These are phyloP conservation scores for Cercospora zeae-maydis DNA, from an alignment of 2,329 filamentous ascomycete genomes.

Conservation along the genomic window DNA sequence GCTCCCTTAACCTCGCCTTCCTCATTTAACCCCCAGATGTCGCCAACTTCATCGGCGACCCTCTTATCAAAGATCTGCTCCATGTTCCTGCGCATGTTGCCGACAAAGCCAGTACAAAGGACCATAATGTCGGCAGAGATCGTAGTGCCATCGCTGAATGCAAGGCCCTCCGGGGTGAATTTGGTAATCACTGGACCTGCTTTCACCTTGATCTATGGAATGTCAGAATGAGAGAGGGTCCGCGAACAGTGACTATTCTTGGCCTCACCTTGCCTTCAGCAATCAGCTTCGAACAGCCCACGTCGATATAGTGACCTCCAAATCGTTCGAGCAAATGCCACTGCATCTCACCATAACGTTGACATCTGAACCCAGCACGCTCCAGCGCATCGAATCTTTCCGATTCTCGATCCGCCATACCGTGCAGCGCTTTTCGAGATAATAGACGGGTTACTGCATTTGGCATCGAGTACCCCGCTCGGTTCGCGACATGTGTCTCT, in stretches of 20 bases:
- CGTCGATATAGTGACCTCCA: constrained; percentile 49
- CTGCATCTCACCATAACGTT: constrained; percentile 38
- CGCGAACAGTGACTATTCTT: constrained; percentile 43
- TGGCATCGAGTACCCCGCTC: constrained; percentile 25
- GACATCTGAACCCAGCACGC: constrained; percentile 40
- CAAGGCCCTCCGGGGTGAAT: constrained; percentile 32
- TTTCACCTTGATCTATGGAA: constrained; percentile 27
- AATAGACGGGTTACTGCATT: constrained; percentile 30
- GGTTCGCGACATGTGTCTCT: constrained; percentile 18
- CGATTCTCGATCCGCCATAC: constrained; percentile 35
- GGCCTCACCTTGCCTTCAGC: constrained; percentile 33
- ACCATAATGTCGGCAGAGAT: constrained; percentile 46
- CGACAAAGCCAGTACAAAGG: constrained; percentile 46
- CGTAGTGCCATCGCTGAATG: constrained; percentile 42
- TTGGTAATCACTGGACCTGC: not conserved
- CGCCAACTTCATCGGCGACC: constrained; percentile 38
- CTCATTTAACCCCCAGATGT: constrained; percentile 46
- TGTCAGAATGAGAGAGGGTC: constrained; percentile 34
- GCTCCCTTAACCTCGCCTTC: constrained; percentile 48
- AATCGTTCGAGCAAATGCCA: constrained; percentile 40
- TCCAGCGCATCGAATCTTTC: constrained; percentile 41
- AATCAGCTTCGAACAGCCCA: constrained; percentile 43
- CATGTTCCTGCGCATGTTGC: constrained; percentile 40
- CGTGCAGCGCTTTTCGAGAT: constrained; percentile 32
- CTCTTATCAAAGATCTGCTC: constrained; percentile 40